phyloP scores from a whole-genome alignment of 1,284 basidiomycete species.

The Veloporphyrellus conicus region DNA sequence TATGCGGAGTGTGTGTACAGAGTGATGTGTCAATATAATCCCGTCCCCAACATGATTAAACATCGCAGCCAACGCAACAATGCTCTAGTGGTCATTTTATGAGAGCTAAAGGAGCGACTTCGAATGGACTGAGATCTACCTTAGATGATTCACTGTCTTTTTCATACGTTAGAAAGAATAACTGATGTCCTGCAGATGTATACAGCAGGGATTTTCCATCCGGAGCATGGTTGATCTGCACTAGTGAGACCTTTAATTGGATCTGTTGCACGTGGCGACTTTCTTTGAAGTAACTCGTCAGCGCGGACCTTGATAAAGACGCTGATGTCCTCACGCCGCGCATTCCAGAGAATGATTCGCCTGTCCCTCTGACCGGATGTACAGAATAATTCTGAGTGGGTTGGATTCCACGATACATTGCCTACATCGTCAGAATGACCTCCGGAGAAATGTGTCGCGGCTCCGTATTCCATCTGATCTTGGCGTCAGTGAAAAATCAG shows the following conservation, averaged over 20 bases:
- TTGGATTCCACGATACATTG: conserved; percentile 76
- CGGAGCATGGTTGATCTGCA: conserved; percentile 65
- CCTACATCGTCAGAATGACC: conserved; percentile 72
- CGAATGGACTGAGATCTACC: conserved; percentile 41
- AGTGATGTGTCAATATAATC: conserved; percentile 56
- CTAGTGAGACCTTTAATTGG: conserved; percentile 52
- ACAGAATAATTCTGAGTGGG: conserved; percentile 74
- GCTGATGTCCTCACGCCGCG: conserved; percentile 51
- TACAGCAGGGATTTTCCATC: conserved; percentile 65
- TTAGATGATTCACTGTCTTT: conserved; percentile 53
- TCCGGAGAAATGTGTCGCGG: conserved; percentile 58
- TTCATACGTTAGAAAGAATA: conserved; percentile 55
- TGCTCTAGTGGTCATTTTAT: conserved; percentile 19
- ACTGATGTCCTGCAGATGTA: conserved; percentile 52
- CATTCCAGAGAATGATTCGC: conserved; percentile 75
- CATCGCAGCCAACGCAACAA: conserved; percentile 56
- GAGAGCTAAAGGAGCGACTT: neutral
- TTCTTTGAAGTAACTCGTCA: conserved; percentile 42
- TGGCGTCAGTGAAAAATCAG: neutral
- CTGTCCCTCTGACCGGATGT: conserved; percentile 71
- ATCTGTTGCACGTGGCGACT: conserved; percentile 60
- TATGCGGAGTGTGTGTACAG: conserved; percentile 59
- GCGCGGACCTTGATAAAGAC: conserved; percentile 1
- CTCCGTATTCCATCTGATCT: conserved; percentile 61
- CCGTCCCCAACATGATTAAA: conserved; percentile 72